These are phyloP conservation scores for Syncephalastrum monosporum DNA, from an alignment of 371 early-diverging fungal species.

Conservation along the genomic window DNA sequence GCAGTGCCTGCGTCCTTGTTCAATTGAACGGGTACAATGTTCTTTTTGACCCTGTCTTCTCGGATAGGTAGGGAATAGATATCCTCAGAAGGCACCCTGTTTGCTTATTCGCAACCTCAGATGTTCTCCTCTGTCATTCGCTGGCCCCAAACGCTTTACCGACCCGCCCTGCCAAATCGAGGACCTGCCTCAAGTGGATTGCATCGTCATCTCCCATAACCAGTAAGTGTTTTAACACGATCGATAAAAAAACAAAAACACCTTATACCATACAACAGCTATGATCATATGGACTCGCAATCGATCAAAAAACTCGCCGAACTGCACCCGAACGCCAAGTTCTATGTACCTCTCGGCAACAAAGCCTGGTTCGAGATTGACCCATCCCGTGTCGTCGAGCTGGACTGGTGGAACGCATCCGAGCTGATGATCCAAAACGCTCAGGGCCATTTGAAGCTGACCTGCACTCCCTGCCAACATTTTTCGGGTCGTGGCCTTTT, in stretches of 20 bases:
- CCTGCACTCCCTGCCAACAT: slow-evolving; percentile 79
- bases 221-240: slow-evolving; percentile 29
- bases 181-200: slow-evolving; percentile 67
- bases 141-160: slow-evolving; percentile 66
- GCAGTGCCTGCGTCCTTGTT: slow-evolving; percentile 60
- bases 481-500: slow-evolving; percentile 64
- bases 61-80: slow-evolving; percentile 35
- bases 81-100: not conserved
- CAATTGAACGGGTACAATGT: slow-evolving; percentile 65
- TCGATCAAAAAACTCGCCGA: slow-evolving; percentile 54
- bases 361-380: slow-evolving; percentile 56
- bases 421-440: slow-evolving; percentile 28
- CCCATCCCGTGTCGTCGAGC: slow-evolving; percentile 56
- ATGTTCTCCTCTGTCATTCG: slow-evolving; percentile 62
- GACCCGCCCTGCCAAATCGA: slow-evolving; percentile 65
- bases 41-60: slow-evolving; percentile 74
- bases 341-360: slow-evolving; percentile 78
- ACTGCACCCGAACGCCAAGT: slow-evolving; percentile 42
- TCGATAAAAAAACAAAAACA: not conserved
- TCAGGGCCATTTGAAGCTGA: slow-evolving; percentile 33
- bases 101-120: slow-evolving; percentile 19
- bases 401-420: slow-evolving; percentile 81
- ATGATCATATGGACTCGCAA: slow-evolving; percentile 73
- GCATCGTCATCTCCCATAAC: slow-evolving; percentile 74
- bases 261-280: slow-evolving; percentile 22